Evolutionary conservation across 1,284 basidiomycete genomes (phyloP).

Genomic region (Coniophora puteana): DNA sequence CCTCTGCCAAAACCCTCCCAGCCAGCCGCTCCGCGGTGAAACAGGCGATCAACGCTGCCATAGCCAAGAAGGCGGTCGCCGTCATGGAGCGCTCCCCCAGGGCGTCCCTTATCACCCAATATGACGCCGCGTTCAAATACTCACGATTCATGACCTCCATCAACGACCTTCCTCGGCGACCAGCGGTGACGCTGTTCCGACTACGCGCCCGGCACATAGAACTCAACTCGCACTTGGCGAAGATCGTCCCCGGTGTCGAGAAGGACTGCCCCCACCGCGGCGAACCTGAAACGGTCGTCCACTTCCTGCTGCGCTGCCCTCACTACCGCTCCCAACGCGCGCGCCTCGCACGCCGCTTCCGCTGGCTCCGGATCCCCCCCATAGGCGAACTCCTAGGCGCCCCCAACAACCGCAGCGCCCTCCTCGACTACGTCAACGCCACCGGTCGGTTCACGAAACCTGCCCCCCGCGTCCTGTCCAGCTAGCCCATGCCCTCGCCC

Average conservation of each 20-base stretch:
- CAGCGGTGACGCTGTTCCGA: neutral
- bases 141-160: too few species aligned
- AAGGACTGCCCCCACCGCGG: neutral
- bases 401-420: neutral
- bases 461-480: too few species aligned
- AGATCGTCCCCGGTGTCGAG: neutral
- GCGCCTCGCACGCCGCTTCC: neutral
- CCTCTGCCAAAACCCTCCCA: slow-evolving; percentile 1
- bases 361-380: neutral
- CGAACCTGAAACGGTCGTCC: neutral
- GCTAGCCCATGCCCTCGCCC: too few species aligned
- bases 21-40: neutral
- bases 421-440: neutral
- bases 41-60: too few species aligned
- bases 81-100: too few species aligned
- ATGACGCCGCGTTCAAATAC: too few species aligned
- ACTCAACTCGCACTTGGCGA: too few species aligned
- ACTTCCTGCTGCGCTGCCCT: neutral
- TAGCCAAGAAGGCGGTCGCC: too few species aligned
- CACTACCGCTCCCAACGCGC: neutral
- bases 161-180: too few species aligned
- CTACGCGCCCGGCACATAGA: neutral
- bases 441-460: neutral
- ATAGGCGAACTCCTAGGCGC: neutral
- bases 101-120: too few species aligned